Evolutionary conservation across 768 basidiomycete genomes (phyloP).

Genomic region (Boletales sp.): DNA sequence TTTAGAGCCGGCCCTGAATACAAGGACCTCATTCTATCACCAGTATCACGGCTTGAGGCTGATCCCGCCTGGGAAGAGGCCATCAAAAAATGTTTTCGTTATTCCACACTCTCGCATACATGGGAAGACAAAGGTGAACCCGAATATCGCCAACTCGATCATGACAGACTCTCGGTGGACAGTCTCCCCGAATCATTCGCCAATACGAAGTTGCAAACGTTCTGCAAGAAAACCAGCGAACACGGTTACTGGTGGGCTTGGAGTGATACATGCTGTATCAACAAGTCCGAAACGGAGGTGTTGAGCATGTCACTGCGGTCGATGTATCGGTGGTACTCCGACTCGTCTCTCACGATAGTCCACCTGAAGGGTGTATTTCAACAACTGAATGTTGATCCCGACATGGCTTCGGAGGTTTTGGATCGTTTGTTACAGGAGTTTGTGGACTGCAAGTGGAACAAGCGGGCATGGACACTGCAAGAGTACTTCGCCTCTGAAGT

Average conservation of each 20-base stretch:
- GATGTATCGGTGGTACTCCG: conserved; percentile 26
- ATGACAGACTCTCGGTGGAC: conserved; percentile 2
- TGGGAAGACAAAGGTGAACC: conserved; percentile 16
- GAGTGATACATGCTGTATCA: conserved; percentile 26
- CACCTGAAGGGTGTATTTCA: conserved; percentile 15
- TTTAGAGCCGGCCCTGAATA: conserved; percentile 11
- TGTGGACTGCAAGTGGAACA: conserved; percentile 19
- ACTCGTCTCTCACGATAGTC: conserved; percentile 22
- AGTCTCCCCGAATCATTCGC: background rate
- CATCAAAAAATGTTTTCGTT: conserved; percentile 12
- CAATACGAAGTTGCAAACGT: conserved; percentile 7
- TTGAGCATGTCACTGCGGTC: conserved; percentile 17
- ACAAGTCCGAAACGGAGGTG: conserved; percentile 16
- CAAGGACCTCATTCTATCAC: conserved; percentile 12
- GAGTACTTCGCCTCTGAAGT: conserved; percentile 20
- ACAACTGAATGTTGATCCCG: background rate
- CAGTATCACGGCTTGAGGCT: background rate
- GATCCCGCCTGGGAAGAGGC: background rate
- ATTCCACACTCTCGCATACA: conserved; percentile 18
- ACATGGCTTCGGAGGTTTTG: background rate
- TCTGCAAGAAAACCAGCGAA: conserved; percentile 6
- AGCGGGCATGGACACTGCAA: conserved; percentile 20
- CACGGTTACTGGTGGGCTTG: conserved; percentile 21
- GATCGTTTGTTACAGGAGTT: conserved; percentile 5
- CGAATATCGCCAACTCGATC: background rate